Base-by-base conservation (phyloP, 495 filamentous ascomycete genomes). In the Xylaria cubensis region DNA sequence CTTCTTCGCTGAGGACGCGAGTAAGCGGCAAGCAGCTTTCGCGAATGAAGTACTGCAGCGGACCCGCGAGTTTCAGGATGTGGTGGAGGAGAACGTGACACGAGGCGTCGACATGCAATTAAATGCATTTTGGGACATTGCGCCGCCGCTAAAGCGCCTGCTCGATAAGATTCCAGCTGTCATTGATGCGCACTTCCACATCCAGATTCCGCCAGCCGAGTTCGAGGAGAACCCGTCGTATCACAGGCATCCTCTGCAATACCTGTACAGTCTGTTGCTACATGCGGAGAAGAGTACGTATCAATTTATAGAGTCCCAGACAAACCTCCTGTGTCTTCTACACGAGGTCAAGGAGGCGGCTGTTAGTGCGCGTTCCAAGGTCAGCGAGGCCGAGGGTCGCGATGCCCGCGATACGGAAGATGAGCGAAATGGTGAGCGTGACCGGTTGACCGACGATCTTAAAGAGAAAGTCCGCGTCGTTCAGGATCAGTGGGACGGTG, bases 121-220 rank as follows among this genome's bases (percentile, higher is more conserved):
- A 0, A 92, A 90, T 19, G 94, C 94, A 4, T 99, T 98, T 82
- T 99, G 96, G 96, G 97, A 99, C 76, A 97, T 98, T 74, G 96
- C 94, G 0, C 97, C 97, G 1, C 86, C 89, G 1, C 87, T 99
- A 0, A 85, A 91, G 12, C 86, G 89, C 1, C 80, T 97, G 26
- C 87, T 95, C 6, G 91, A 96, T 74, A 92, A 92, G 75, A 88
- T 98, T 19, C 95, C 94, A 0, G 74, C 81, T 5, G 71, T 73
- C 24, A 75, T 83, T 29, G 79, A 85, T 69, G 73, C 74, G 19
- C 74, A 75, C n/a, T 87, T 93, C 67, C 73, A 79, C 12, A 87
- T 90, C 65, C 91, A 92, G 79, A 88, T 99, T 63, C 96, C 96
- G 0, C 74, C 84, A 0, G 80, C 88, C 36, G 96, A 99, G 80